Base-by-base conservation (phyloP, 1,139 yeast genomes). In the Scheffersomyces quercinus region DNA sequence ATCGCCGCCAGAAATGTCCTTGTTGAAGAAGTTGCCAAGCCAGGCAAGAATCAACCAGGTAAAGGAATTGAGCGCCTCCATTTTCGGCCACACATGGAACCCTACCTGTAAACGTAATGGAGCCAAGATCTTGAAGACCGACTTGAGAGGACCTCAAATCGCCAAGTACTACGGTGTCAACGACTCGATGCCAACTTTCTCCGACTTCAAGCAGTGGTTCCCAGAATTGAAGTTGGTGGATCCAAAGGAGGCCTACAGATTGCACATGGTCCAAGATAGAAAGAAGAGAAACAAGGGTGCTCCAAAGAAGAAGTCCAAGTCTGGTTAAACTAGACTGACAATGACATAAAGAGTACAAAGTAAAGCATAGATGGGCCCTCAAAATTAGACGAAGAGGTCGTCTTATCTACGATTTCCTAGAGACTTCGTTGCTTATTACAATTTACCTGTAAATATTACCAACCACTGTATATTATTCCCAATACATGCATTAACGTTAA, bases 231-330 rank as follows among this genome's bases (percentile, higher is more conserved):
- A 75, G 44, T 80, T 87, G 56, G 77, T 79, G 15, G 91, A 88
- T 58, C 89, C 88, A 38, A 81, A 81, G 50, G 96, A 88, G 64
- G 82, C 78, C 40, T 82, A 85, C 64, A 75, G 93, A 63, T 58
- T 82, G 50, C 76, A 76, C 49, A 82, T 83, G 79, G 81, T 83
- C 35, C 80, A 74, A 44, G 82, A 81, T 50, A 76, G 88, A 66
- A 85, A 83, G 75, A 84, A 86, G 78, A 85, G 95, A 80, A 91
- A 89, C 63, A 89, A 89, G 68, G 95, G 96, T 64, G 95, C 96
- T 15, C 97, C 96, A 54, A 82, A 85, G 73, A 89, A 89, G 76
- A 81, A 80, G 67, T 54, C 39, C 29, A 44, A 46, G 43, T 38
- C 33, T 26, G 42, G 36, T 14, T 16, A 20, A 32, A 20, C 28